Conservation (phyloP, 208 protist genomes). For the Leishmania tropica region DNA sequence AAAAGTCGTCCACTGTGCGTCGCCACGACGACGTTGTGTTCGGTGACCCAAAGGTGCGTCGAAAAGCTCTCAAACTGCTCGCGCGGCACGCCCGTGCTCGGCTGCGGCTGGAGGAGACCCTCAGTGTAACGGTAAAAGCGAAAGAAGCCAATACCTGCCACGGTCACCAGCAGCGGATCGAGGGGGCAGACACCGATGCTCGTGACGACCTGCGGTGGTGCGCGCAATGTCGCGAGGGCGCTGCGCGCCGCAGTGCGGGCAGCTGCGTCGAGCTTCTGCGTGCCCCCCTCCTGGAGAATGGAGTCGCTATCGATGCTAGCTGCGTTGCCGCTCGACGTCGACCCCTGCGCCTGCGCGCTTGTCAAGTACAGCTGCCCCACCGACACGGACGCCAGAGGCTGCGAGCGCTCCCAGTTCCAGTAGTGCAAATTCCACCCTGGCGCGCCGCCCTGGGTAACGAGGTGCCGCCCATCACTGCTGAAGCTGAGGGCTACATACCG, state of each 20-base stretch:
- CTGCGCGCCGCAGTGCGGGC: not conserved
- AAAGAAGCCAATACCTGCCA: slow-evolving; percentile 92
- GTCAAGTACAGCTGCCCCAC: slow-evolving; percentile 25
- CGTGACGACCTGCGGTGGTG: slow-evolving; percentile 46
- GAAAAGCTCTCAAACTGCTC: slow-evolving; percentile 84
- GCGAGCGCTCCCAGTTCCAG: slow-evolving; percentile 93
- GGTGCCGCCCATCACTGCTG: slow-evolving; percentile 84
- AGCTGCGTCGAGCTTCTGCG: not conserved
- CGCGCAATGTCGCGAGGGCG: not conserved
- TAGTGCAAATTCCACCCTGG: slow-evolving; percentile 86
- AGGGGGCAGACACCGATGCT: slow-evolving; percentile 82
- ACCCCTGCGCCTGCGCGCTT: slow-evolving; percentile 1
- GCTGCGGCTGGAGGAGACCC: slow-evolving; percentile 77
- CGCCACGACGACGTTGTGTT: slow-evolving; percentile 82
- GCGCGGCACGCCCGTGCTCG: slow-evolving; percentile 45
- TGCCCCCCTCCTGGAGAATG: not conserved
- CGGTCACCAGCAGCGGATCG: slow-evolving; percentile 88
- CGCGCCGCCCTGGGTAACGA: slow-evolving; percentile 86
- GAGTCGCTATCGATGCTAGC: not conserved
- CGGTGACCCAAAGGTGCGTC: slow-evolving; percentile 90
- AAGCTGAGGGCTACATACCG: slow-evolving; percentile 84
- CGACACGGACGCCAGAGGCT: slow-evolving; percentile 75
- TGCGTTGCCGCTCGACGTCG: not conserved
- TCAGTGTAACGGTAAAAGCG: slow-evolving; percentile 92
- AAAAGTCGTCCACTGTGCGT: slow-evolving; percentile 86